phyloP scores from a whole-genome alignment of 2,329 filamentous ascomycete genomes.

The Nigrospora oryzae region DNA sequence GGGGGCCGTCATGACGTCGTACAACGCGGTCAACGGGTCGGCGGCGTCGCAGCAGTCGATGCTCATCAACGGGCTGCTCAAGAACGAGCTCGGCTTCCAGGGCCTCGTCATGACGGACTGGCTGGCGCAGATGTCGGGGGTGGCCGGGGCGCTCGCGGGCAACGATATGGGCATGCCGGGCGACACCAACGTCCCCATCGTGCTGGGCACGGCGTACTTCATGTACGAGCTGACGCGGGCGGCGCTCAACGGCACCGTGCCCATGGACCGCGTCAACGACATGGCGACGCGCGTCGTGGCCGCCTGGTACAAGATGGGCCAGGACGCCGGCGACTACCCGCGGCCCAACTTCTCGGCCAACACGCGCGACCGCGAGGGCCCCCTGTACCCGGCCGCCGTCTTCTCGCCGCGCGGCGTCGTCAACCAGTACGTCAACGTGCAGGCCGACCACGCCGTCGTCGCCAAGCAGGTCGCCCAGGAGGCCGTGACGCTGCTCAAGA shows the following conservation, averaged over 20 bases:
- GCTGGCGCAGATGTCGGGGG: slow-evolving; percentile 68
- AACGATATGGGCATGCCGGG: slow-evolving; percentile 56
- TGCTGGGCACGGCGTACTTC: slow-evolving; percentile 45
- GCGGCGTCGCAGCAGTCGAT: slow-evolving; percentile 62
- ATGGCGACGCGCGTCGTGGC: slow-evolving; percentile 48
- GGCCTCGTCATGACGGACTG: slow-evolving; percentile 66
- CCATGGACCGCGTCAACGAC: slow-evolving; percentile 46
- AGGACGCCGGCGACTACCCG: slow-evolving; percentile 31
- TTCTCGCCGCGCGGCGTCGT: slow-evolving; percentile 53
- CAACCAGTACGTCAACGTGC: slow-evolving; percentile 61
- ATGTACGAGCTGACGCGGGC: slow-evolving; percentile 44
- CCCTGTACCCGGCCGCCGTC: slow-evolving; percentile 48
- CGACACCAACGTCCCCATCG: slow-evolving; percentile 39
- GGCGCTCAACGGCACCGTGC: slow-evolving; percentile 48
- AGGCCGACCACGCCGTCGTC: slow-evolving; percentile 39
- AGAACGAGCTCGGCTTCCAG: slow-evolving; percentile 67
- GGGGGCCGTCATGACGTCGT: slow-evolving; percentile 74
- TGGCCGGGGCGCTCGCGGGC: slow-evolving; percentile 64
- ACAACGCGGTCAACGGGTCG: slow-evolving; percentile 63
- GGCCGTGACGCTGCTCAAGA: slow-evolving; percentile 59
- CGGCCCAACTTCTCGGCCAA: slow-evolving; percentile 50
- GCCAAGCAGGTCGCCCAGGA: slow-evolving; percentile 29
- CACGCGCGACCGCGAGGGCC: slow-evolving; percentile 45
- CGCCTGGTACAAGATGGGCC: slow-evolving; percentile 51
- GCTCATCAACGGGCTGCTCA: slow-evolving; percentile 59